Conservation (phyloP, 73 alveolate genomes). For the Paramecium sexaurelia region DNA sequence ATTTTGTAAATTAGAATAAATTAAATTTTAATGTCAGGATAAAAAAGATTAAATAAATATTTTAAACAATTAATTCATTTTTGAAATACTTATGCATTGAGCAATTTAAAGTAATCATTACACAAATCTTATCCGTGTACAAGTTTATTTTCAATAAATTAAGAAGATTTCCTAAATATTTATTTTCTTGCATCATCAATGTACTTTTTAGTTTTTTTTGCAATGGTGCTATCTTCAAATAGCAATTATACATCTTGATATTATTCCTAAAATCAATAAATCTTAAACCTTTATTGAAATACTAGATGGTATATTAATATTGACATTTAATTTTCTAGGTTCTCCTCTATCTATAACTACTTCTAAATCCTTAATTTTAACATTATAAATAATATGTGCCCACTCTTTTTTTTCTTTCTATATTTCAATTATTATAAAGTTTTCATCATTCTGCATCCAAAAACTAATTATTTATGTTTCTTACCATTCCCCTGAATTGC, state of each 20-base stretch:
- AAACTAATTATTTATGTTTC: not conserved
- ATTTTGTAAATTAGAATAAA: no score
- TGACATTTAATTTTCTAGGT: constrained; percentile 14
- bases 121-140: not conserved
- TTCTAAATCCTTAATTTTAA: constrained; percentile 14
- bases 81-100: no score
- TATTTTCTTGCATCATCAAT: not conserved
- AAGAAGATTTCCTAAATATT: not conserved
- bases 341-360: constrained; percentile 13
- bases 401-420: not conserved
- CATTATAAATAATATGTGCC: not conserved
- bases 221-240: not conserved
- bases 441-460: constrained; percentile 41
- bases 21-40: no score
- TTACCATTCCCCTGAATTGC: constrained; percentile 14
- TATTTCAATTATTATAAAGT: not conserved
- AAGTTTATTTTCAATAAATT: not conserved
- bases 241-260: not conserved
- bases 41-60: no score
- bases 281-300: not conserved
- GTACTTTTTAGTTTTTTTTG: not conserved
- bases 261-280: not conserved
- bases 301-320: not conserved
- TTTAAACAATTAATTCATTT: no score
- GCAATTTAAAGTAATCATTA: not conserved